These are phyloP conservation scores for Peltaster fructicola DNA, from an alignment of 2,329 filamentous ascomycete species.

Conservation along the genomic window DNA sequence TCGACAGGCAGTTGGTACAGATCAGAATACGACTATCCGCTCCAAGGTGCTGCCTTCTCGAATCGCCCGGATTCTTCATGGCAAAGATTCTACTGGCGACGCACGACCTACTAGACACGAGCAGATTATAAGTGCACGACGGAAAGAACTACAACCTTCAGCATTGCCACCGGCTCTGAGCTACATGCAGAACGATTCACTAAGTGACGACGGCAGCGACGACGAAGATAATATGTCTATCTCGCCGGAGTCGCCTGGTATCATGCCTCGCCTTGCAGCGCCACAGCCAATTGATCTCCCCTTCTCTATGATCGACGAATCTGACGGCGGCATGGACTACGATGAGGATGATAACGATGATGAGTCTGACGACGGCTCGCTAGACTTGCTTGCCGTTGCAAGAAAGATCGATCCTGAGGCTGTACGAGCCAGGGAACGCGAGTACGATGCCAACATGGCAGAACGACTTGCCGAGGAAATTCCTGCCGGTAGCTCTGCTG, in stretches of 20 bases:
- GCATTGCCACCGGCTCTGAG: conserved; percentile 25
- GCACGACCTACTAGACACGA: conserved; percentile 36
- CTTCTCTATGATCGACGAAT: conserved; percentile 7
- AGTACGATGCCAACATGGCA: conserved; percentile 30
- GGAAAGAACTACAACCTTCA: conserved; percentile 39
- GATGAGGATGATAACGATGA: conserved; percentile 14
- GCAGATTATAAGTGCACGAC: conserved; percentile 47
- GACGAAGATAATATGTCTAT: conserved; percentile 15
- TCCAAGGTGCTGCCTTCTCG: conserved; percentile 11
- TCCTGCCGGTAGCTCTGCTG: conserved; percentile 29
- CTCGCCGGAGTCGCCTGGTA: conserved; percentile 8
- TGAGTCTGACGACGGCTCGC: conserved; percentile 21
- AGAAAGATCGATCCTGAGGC: conserved; percentile 25
- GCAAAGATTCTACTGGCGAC: conserved; percentile 4
- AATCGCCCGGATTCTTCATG: conserved; percentile 20
- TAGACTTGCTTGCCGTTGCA: conserved; percentile 29
- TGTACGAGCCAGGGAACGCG: conserved; percentile 24
- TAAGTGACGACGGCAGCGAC: conserved; percentile 21
- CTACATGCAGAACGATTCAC: conserved; percentile 23
- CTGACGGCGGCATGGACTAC: conserved; percentile 8
- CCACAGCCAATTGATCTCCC: conserved; percentile 17
- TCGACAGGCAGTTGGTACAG: conserved; percentile 10
- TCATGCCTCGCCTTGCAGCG: conserved; percentile 13
- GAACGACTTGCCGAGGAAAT: conserved; percentile 32
- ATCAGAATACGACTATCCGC: conserved; percentile 2